Evolutionary conservation across 495 filamentous ascomycete species (phyloP), one percentile per base, ranked within the genome.

Genomic region (Penicillium bialowiezense): DNA sequence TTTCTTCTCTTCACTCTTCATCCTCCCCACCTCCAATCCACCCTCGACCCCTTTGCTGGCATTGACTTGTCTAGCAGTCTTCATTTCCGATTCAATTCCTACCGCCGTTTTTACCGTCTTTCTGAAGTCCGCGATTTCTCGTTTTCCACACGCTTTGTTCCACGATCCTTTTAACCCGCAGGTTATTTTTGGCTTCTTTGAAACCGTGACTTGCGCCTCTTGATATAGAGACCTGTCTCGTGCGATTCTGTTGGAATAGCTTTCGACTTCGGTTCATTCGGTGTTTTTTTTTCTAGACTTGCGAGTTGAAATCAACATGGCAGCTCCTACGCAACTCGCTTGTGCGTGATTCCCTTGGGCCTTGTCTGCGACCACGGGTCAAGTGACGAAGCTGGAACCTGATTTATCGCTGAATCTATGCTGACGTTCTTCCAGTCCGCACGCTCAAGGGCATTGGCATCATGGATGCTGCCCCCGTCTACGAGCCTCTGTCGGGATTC

Each of bases 401-500:
- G n/a, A n/a, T n/a, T n/a, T 38, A 20, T 41, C 34, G 37, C 44
- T 64, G 38, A 60, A 54, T 47, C 23, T n/a, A n/a, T n/a, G n/a
- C n/a, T n/a, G n/a, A n/a, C n/a, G n/a, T 9, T 39, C 42, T 8
- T 48, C 44, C 58, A 87, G 84, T 87, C 80, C 89, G 93, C 65
- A 96, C 93, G 68, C 85, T 92, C 71, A 97, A 96, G 82, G 87
- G 84, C 56, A 90, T 98, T 76, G 91, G 91, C 59, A 80, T 97
- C 70, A 80, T 95, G 69, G 86, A 97, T 75, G 90, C 89, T 45
- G 84, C 82, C 47, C 93, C 93, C 47, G 79, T 88, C 58, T 98
- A 98, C 72, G 83, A 86, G 69, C 74, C 84, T 64, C 77, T 97
- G 58, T 77, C 89, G 65, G 92, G 86, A 52, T 96, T 97, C 74